A percentile compares a stretch with the other conserved stretches of the same genome.
phyloP scores from a whole-genome alignment of 2,329 filamentous ascomycete species.

The Neocucurbitaria cava region DNA sequence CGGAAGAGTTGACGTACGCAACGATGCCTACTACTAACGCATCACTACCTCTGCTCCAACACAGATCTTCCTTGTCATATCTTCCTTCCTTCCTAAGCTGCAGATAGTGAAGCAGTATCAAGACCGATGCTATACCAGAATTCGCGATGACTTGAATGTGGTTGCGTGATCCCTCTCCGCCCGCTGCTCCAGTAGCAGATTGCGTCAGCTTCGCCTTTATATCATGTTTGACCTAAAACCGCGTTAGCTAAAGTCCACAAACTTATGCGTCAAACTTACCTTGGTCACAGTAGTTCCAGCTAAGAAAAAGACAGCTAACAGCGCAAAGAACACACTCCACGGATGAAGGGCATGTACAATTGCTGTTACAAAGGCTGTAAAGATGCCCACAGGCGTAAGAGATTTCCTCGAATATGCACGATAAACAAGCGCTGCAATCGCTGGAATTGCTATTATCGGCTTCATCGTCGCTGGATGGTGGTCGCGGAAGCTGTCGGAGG shows the following conservation, averaged over 20 bases:
- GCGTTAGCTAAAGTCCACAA: conserved; percentile 4
- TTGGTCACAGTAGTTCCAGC: conserved; percentile 85
- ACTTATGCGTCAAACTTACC: conserved; percentile 52
- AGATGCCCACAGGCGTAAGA: conserved; percentile 77
- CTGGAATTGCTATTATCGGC: conserved; percentile 39
- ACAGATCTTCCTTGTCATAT: conserved; percentile 35
- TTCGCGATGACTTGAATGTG: conserved; percentile 92
- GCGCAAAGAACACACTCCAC: conserved; percentile 87
- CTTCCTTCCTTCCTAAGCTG: conserved; percentile 50
- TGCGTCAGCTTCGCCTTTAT: conserved; percentile 84
- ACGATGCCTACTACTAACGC: conserved; percentile 57
- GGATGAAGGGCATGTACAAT: conserved; percentile 87
- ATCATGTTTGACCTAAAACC: conserved; percentile 77
- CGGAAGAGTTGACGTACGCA: conserved; percentile 40
- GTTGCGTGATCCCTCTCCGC: conserved; percentile 82
- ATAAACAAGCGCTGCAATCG: conserved; percentile 48
- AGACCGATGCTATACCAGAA: conserved; percentile 76
- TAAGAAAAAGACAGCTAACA: conserved; percentile 85
- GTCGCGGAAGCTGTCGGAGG: conserved; percentile 16
- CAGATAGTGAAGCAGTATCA: conserved; percentile 61
- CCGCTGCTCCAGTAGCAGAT: conserved; percentile 72
- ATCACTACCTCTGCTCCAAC: conserved; percentile 51
- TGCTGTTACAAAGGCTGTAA: conserved; percentile 76
- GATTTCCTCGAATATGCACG: conserved; percentile 58
- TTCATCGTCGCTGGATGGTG: conserved; percentile 32